Conservation (phyloP, 805 yeast genomes). For the Candida chilensis region DNA sequence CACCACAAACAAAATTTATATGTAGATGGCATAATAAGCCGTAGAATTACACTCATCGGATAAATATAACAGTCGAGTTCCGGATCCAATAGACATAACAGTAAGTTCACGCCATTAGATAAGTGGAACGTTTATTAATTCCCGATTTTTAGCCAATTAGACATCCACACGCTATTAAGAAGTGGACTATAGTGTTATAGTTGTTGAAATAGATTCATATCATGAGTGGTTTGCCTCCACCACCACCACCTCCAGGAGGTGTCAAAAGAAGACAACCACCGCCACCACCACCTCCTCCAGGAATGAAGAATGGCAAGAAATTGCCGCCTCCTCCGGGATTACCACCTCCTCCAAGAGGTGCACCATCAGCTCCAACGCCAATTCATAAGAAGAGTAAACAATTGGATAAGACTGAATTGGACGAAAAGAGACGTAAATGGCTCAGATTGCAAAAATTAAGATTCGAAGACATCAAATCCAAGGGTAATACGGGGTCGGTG, state of each 20-base stretch:
- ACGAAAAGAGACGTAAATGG: conserved; percentile 49
- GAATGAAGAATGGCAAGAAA: conserved; percentile 5
- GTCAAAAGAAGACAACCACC: conserved; percentile 7
- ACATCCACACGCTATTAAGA: too few species aligned
- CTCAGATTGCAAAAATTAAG: conserved; percentile 50
- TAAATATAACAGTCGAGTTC: too few species aligned
- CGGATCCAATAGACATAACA: too few species aligned
- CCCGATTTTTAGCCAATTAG: too few species aligned
- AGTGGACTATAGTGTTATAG: too few species aligned
- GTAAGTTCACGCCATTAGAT: too few species aligned
- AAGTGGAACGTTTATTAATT: too few species aligned
- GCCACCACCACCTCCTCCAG: conserved; percentile 19
- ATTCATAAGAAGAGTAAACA: conserved; percentile 7
- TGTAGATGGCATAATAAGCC: too few species aligned
- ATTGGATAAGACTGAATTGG: conserved; percentile 17
- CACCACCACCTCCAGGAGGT: conserved; percentile 21
- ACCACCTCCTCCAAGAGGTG: conserved; percentile 4
- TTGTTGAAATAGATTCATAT: too few species aligned
- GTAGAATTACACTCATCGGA: too few species aligned
- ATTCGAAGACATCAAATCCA: conserved; percentile 23
- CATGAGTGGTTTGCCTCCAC: conserved; percentile 11
- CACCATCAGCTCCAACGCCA: conserved; percentile 13
- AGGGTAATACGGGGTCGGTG: conserved; percentile 27
- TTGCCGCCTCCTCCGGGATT: not conserved
- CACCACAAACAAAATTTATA: too few species aligned